phyloP scores from a whole-genome alignment of 768 basidiomycete genomes.

The Calocybe gangraenosa region DNA sequence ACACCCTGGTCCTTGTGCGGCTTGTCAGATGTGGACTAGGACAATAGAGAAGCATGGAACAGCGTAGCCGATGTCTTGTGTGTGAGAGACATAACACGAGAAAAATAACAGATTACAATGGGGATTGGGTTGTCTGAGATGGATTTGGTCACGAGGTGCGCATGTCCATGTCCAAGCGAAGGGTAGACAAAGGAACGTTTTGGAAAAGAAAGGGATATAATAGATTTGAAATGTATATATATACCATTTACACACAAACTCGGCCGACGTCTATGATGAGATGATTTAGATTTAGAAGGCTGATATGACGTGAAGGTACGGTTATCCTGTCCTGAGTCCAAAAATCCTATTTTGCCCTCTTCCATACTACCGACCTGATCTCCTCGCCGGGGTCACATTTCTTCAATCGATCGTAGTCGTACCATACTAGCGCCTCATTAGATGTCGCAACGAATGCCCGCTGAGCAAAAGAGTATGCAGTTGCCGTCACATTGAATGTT shows the following conservation, averaged over 20 bases:
- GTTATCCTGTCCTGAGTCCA: no score
- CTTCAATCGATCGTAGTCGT: conserved; percentile 63
- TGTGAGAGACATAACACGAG: neutral
- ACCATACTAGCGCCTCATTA: conserved; percentile 69
- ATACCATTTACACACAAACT: neutral
- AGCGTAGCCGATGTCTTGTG: neutral
- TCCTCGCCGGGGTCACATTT: conserved; percentile 62
- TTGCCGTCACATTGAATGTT: conserved; percentile 47
- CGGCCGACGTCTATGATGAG: neutral
- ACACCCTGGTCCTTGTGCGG: no score
- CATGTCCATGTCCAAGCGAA: no score
- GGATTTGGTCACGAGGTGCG: neutral
- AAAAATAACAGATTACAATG: neutral
- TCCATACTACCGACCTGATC: conserved; percentile 30
- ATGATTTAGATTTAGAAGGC: conserved; percentile 1
- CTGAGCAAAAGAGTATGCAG: conserved; percentile 64
- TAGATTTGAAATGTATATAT: neutral
- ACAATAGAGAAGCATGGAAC: neutral
- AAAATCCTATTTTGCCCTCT: conserved; percentile 12
- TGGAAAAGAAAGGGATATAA: neutral
- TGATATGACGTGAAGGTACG: neutral
- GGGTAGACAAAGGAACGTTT: neutral
- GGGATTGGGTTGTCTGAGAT: no score
- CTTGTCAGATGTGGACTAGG: no score
- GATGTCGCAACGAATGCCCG: conserved; percentile 60